phyloP scores from a whole-genome alignment of 2,329 filamentous ascomycete species.

The Sporothrix globosa region DNA sequence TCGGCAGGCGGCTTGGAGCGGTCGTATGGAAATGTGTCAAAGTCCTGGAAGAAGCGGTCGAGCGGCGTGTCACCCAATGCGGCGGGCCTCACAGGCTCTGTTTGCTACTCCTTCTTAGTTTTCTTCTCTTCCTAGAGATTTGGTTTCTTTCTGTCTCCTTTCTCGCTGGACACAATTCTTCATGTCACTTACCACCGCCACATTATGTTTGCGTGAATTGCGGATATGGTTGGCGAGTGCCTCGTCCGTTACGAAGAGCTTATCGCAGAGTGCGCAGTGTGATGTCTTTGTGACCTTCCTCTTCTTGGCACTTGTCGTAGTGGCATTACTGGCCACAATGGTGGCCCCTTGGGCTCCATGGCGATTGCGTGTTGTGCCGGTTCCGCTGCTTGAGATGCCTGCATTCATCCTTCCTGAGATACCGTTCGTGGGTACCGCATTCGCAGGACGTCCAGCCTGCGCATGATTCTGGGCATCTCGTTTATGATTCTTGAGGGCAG shows the following conservation, averaged over 20 bases:
- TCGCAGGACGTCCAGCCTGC: neutral
- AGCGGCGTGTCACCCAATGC: conserved; percentile 7
- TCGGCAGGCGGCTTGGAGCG: neutral
- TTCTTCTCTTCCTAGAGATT: neutral
- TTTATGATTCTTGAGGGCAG: conserved; percentile 6
- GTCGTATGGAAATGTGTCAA: conserved; percentile 20
- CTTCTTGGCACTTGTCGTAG: neutral
- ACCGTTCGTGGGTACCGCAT: neutral
- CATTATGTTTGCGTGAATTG: conserved; percentile 13
- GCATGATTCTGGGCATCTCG: neutral
- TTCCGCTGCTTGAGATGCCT: neutral
- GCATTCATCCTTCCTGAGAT: neutral
- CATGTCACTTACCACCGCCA: neutral
- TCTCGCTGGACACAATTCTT: neutral
- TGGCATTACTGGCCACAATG: neutral
- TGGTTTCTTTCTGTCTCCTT: neutral
- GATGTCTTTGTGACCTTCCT: neutral
- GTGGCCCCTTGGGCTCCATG: neutral
- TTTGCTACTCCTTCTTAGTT: neutral
- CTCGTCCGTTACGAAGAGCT: neutral
- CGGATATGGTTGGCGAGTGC: conserved; percentile 9
- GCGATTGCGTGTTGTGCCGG: neutral
- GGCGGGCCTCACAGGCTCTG: neutral
- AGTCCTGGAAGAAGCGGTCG: conserved; percentile 27
- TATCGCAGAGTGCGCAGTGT: conserved; percentile 18